These are phyloP conservation scores for Cladosporium colombiae DNA, from an alignment of 2,329 filamentous ascomycete genomes.

Conservation along the genomic window DNA sequence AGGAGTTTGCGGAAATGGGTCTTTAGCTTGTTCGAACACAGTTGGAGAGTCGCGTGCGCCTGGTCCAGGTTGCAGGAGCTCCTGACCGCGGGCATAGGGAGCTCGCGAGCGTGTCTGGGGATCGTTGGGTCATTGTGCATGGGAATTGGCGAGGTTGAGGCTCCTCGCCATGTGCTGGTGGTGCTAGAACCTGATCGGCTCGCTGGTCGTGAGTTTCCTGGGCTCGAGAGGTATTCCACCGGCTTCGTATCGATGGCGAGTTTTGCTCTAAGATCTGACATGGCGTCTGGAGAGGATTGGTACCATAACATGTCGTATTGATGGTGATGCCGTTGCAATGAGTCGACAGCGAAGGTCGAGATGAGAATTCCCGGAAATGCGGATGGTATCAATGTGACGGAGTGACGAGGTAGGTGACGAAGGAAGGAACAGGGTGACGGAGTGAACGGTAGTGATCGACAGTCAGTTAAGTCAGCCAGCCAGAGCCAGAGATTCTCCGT, in stretches of 20 bases:
- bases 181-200: conserved; percentile 18
- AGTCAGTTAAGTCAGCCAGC: conserved; percentile 9
- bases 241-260: conserved; percentile 20
- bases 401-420: background rate
- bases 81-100: conserved; percentile 34
- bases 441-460: conserved; percentile 17
- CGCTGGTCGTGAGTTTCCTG: conserved; percentile 14
- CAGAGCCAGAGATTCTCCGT: conserved; percentile 12
- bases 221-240: conserved; percentile 18
- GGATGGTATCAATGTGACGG: conserved; percentile 7
- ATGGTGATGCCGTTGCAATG: background rate
- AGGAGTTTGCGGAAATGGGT: conserved; percentile 21
- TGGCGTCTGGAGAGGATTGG: conserved; percentile 19
- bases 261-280: conserved; percentile 20
- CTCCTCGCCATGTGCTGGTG: conserved; percentile 11
- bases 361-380: background rate
- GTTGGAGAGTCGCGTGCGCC: conserved; percentile 36
- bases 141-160: conserved; percentile 1
- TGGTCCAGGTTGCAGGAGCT: conserved; percentile 32
- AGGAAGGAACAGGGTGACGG: conserved; percentile 4
- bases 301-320: conserved; percentile 16
- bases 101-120: conserved; percentile 26
- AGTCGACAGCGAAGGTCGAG: background rate
- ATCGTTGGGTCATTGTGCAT: conserved; percentile 16
- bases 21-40: conserved; percentile 33